A percentile compares a stretch with the other conserved stretches of the same genome.
These are phyloP conservation scores for Peterozyma xylosa DNA, from an alignment of 805 yeast species.

Conservation along the genomic window DNA sequence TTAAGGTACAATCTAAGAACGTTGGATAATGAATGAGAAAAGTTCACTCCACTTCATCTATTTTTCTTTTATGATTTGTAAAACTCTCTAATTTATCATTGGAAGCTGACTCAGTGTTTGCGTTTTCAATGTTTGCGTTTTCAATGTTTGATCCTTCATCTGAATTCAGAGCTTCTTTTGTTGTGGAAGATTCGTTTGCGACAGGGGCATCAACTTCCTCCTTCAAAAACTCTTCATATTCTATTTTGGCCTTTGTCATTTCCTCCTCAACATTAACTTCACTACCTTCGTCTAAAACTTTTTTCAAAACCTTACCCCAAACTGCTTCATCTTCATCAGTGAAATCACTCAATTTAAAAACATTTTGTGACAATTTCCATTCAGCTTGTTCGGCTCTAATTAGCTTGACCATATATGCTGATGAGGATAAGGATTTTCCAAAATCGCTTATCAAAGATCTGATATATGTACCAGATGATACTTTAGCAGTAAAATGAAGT, in stretches of 20 bases:
- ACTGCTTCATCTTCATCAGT: constrained; percentile 47
- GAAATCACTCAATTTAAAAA: constrained; percentile 62
- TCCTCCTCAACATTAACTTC: constrained; percentile 30
- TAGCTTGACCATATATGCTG: constrained; percentile 84
- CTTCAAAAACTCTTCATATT: constrained; percentile 1
- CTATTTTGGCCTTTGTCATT: constrained; percentile 6
- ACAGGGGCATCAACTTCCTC: background rate
- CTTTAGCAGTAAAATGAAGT: constrained; percentile 67
- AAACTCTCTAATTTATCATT: no score
- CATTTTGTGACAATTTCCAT: constrained; percentile 71
- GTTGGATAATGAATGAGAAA: no score
- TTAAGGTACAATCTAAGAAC: no score
- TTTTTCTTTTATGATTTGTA: background rate
- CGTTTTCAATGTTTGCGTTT: constrained; percentile 2
- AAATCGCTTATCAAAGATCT: constrained; percentile 85
- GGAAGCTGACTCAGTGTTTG: no score
- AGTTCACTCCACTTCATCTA: no score
- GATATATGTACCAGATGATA: constrained; percentile 93
- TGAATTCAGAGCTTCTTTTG: background rate
- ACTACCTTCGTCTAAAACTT: constrained; percentile 43
- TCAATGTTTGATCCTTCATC: constrained; percentile 2
- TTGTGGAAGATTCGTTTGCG: constrained; percentile 1
- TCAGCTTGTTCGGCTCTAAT: constrained; percentile 71
- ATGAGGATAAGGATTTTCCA: constrained; percentile 72
- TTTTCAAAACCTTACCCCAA: constrained; percentile 63